Conservation (phyloP, 202 grass and related monocot species). For the Setaria viridis region DNA sequence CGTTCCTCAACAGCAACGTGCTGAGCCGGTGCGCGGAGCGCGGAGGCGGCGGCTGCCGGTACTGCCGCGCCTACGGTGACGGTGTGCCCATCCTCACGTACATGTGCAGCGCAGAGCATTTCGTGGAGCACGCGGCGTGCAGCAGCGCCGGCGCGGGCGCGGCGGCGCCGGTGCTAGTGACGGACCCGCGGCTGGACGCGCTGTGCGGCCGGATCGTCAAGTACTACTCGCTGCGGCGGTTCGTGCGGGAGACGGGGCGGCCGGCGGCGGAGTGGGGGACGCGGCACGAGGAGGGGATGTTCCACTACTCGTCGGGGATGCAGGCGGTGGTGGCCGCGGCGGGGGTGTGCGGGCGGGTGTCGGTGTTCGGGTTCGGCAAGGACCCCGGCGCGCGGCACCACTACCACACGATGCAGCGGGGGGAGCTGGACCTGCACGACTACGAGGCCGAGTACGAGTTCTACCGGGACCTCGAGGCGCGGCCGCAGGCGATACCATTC, state of each 20-base stretch:
- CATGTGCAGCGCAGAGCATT: slow-evolving; percentile 72
- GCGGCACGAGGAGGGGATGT: slow-evolving; percentile 64
- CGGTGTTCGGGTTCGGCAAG: slow-evolving; percentile 80
- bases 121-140: slow-evolving; percentile 60
- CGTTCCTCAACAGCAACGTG: slow-evolving; percentile 78
- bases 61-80: slow-evolving; percentile 57
- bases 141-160: not conserved
- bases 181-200: slow-evolving; percentile 68
- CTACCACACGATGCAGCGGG: slow-evolving; percentile 76
- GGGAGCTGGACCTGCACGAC: slow-evolving; percentile 81
- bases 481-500: slow-evolving; percentile 62
- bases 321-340: slow-evolving; percentile 71
- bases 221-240: slow-evolving; percentile 73
- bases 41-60: slow-evolving; percentile 30
- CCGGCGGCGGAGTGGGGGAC: slow-evolving; percentile 48
- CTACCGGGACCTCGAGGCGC: slow-evolving; percentile 58
- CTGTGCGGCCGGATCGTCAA: slow-evolving; percentile 70
- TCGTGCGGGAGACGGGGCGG: slow-evolving; percentile 59
- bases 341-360: slow-evolving; percentile 61
- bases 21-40: slow-evolving; percentile 46
- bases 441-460: slow-evolving; percentile 86
- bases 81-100: slow-evolving; percentile 60
- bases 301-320: slow-evolving; percentile 85
- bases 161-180: slow-evolving; percentile 53
- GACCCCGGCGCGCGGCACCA: slow-evolving; percentile 63